Evolutionary conservation across 306 rosid genomes (phyloP).

Genomic region (Prunus fruticosa): DNA sequence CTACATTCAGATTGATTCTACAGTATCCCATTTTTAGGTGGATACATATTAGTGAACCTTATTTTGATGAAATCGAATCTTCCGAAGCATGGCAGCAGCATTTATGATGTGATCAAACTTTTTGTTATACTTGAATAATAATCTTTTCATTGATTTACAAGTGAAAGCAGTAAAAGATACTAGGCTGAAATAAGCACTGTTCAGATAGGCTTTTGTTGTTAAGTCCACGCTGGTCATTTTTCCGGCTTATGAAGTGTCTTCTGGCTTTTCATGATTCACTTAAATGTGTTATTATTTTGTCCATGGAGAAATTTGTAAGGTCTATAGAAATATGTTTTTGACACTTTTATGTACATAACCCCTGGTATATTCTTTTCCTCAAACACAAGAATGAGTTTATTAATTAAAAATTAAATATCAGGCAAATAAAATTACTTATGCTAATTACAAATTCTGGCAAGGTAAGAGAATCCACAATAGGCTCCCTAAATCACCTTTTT

Average conservation of each 20-base stretch:
- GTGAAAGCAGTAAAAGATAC: background rate
- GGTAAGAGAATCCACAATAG: too few species aligned
- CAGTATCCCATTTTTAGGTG: background rate
- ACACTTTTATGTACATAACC: background rate
- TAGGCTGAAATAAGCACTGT: background rate
- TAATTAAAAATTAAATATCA: background rate
- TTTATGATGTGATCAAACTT: background rate
- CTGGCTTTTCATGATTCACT: background rate
- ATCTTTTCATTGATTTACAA: background rate
- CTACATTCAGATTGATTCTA: background rate
- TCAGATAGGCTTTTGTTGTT: background rate
- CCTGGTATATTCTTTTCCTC: background rate
- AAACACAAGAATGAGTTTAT: background rate
- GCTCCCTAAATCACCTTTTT: too few species aligned
- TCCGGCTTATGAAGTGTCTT: background rate
- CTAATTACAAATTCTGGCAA: background rate
- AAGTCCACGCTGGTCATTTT: background rate
- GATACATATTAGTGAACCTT: background rate
- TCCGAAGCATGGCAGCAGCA: background rate
- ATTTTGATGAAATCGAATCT: background rate
- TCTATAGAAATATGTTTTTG: background rate
- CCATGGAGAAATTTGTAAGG: background rate
- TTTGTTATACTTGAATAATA: background rate
- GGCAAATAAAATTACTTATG: background rate
- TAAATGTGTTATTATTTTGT: background rate